Percentiles rank a stretch among this genome's conserved stretches.
Conservation (phyloP, 108 stramenopile genomes). For the Stephanodiscus triporus region DNA sequence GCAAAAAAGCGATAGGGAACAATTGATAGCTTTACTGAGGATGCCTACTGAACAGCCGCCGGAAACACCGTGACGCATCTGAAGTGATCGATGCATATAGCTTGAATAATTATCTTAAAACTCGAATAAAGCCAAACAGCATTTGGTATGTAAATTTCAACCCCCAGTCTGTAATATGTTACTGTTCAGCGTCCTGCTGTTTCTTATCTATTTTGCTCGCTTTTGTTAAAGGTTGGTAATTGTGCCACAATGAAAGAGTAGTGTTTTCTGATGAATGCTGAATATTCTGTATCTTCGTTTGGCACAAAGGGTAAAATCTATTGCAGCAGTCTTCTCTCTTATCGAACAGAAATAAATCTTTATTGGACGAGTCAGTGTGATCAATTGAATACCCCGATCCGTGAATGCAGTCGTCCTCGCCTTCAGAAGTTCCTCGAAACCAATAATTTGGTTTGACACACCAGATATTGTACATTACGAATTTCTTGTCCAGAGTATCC, state of each 20-base stretch:
- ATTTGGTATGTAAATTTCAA: too few species aligned
- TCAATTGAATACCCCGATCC: background rate
- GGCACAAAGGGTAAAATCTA: background rate
- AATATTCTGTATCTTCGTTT: background rate
- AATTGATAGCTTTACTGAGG: background rate
- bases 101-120: too few species aligned
- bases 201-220: background rate
- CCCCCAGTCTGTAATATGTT: too few species aligned
- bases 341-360: conserved; percentile 5
- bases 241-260: background rate
- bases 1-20: conserved; percentile 16
- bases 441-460: background rate
- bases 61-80: too few species aligned
- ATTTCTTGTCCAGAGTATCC: conserved; percentile 28
- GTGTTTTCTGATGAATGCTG: background rate
- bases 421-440: background rate
- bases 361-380: background rate
- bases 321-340: conserved; percentile 6
- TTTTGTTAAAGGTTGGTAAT: background rate
- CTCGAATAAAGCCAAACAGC: too few species aligned
- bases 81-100: too few species aligned
- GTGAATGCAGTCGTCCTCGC: background rate
- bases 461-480: conserved; percentile 24
- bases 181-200: too few species aligned
- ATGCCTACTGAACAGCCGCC: too few species aligned